Base-by-base conservation (phyloP, 164 flowering plant genomes). In the Annona squamosa region DNA sequence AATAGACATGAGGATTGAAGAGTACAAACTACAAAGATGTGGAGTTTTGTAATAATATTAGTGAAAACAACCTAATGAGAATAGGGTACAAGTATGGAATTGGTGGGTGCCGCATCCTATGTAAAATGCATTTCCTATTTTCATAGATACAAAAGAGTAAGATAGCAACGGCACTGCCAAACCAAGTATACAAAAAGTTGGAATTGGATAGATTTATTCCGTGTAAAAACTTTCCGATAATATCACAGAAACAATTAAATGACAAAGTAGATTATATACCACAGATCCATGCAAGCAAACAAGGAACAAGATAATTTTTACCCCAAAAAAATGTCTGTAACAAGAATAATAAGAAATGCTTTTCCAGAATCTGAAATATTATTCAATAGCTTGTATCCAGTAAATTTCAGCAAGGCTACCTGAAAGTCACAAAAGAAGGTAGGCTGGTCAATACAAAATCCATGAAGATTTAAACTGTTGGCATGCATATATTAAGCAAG, bases 391-490 rank as follows among this genome's bases (percentile, higher is more conserved):
- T 93, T 95, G 77, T 93, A 93, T 45, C 99, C 98, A 46, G 98
- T 88, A 82, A 95, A 95, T 81, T 95, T 93, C 84, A 95, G 88
- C 92, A 95, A 87, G 77, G 98, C 93, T 77, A 95, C 97, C 98
- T 94, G 91, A 86, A 84, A 41, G 42, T 56, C 47, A 48, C 73
- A 72, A 46, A 75, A n/a, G 46, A 56, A 56, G 48, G 65, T 37
- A 56, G 67, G 57, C 46, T 10, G 26, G 37, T 26, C 37, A 26
- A 26, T 26, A 26, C 37, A 26, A 68, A 68, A 72, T 72, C 19
- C 43, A 44, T 41, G 46, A 61, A 48, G 3, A 69, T 17, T 45
- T 9, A n/a, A 63, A 68, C 48, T 44, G 41, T 44, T 66, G 69
- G 47, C 47, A 68, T 19, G 13, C 9, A 52, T 5, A 52, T 52